Percentiles rank a stretch among this genome's conserved stretches.
These are phyloP conservation scores for Sarcomyxa edulis DNA, from an alignment of 768 basidiomycete genomes.

Conservation along the genomic window DNA sequence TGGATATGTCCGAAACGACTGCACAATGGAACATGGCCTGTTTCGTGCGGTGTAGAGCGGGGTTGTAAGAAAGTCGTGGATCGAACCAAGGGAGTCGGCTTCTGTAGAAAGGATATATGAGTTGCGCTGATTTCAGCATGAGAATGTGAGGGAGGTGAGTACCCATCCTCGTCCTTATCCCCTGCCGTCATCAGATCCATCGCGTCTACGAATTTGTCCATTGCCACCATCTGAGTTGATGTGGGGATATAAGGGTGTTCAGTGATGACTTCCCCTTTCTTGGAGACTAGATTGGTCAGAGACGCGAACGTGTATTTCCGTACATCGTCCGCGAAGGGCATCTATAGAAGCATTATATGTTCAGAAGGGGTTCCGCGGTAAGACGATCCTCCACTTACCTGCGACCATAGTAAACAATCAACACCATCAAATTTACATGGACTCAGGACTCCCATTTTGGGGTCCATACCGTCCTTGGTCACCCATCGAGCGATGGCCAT, in stretches of 20 bases:
- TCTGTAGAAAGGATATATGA: conserved; percentile 28
- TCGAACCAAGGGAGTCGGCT: conserved; percentile 72
- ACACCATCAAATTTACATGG: conserved; percentile 60
- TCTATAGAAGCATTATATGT: conserved; percentile 35
- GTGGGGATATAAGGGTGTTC: conserved; percentile 85
- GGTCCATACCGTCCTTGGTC: conserved; percentile 62
- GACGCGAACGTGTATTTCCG: conserved; percentile 85
- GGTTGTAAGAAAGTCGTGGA: conserved; percentile 75
- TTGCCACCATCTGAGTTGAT: conserved; percentile 66
- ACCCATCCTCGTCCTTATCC: conserved; percentile 76
- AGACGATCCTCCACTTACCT: conserved; percentile 38
- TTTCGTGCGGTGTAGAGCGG: conserved; percentile 85
- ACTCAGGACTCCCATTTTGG: conserved; percentile 78
- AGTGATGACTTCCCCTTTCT: conserved; percentile 65
- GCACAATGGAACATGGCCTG: conserved; percentile 92
- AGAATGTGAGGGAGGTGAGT: conserved; percentile 12
- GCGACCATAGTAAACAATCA: conserved; percentile 81
- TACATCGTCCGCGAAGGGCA: conserved; percentile 95
- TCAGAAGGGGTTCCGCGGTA: background rate
- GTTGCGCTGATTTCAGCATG: background rate
- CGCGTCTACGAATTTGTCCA: conserved; percentile 83
- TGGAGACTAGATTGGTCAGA: conserved; percentile 65
- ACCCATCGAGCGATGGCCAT: conserved; percentile 87
- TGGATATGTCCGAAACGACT: conserved; percentile 65
- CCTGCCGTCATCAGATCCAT: conserved; percentile 84